Conservation (phyloP, 106 monocot genomes). For the Dendrobium catenatum region DNA sequence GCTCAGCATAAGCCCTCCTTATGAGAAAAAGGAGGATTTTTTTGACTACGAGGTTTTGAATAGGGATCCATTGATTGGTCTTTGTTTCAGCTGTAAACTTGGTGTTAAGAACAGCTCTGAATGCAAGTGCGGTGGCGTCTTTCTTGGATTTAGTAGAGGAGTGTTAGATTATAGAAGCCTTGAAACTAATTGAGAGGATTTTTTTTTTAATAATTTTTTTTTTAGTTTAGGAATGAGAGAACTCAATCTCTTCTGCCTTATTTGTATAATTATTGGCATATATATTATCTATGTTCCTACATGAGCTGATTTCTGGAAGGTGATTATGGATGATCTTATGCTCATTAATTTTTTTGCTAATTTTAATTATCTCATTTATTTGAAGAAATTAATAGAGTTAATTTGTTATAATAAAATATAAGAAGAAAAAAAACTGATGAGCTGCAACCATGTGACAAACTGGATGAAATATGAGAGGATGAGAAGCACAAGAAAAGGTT, state of each 20-base stretch:
- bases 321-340: too few species aligned
- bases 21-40: background rate
- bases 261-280: background rate
- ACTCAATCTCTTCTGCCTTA: background rate
- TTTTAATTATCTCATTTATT: background rate
- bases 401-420: background rate
- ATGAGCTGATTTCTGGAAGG: too few species aligned
- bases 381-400: background rate
- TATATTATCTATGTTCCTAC: background rate
- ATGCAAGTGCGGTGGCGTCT: constrained; percentile 24
- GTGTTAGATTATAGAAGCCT: constrained; percentile 28
- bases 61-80: too few species aligned
- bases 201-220: background rate
- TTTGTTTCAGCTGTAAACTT: constrained; percentile 30
- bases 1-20: constrained; percentile 32
- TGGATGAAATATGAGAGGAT: background rate
- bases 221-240: background rate
- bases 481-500: background rate
- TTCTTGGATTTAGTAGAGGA: constrained; percentile 11
- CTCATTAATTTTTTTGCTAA: background rate
- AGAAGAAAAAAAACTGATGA: background rate
- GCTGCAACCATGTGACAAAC: background rate
- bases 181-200: constrained; percentile 16
- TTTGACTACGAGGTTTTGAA: background rate
- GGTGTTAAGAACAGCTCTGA: constrained; percentile 22